Conservation (phyloP, 345 rosid genomes). For the Gossypium longicalyx region DNA sequence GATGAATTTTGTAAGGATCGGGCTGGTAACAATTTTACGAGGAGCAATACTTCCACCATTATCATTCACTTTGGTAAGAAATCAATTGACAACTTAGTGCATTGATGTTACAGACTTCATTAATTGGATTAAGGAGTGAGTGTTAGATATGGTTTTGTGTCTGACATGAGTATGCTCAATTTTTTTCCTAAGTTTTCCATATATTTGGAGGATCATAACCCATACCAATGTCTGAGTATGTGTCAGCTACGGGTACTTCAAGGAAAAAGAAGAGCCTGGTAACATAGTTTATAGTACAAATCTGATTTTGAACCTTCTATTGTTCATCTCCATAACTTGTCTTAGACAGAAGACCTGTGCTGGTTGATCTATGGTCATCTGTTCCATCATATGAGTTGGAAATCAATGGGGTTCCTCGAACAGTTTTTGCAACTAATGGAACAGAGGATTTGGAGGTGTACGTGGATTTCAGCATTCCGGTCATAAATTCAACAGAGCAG, state of each 20-base stretch:
- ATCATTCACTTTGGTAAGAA: slow-evolving; percentile 45
- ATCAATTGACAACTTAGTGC: not conserved
- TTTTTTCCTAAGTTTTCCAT: not conserved
- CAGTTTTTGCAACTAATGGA: slow-evolving; percentile 41
- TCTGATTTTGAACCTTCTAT: slow-evolving; percentile 6
- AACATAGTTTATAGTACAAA: not conserved
- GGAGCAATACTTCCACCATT: slow-evolving; percentile 35
- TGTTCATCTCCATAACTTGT: slow-evolving; percentile 8
- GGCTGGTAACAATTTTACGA: slow-evolving; percentile 45
- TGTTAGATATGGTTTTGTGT: not conserved
- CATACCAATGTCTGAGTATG: not conserved
- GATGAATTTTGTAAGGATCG: slow-evolving; percentile 37
- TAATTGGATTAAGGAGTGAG: not conserved
- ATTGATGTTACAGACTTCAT: not conserved
- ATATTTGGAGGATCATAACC: not conserved
- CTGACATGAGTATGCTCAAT: not conserved
- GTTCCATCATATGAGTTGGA: slow-evolving; percentile 41
- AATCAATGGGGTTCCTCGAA: slow-evolving; percentile 40
- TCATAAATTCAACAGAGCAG: slow-evolving; percentile 44
- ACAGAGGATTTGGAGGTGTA: slow-evolving; percentile 33
- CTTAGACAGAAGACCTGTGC: slow-evolving; percentile 51
- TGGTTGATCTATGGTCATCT: slow-evolving; percentile 46
- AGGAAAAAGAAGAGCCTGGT: not conserved
- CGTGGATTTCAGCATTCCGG: slow-evolving; percentile 47
- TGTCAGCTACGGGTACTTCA: not conserved